Conservation (phyloP, 2,329 filamentous ascomycete genomes). For the Cryoendolithus antarcticus region DNA sequence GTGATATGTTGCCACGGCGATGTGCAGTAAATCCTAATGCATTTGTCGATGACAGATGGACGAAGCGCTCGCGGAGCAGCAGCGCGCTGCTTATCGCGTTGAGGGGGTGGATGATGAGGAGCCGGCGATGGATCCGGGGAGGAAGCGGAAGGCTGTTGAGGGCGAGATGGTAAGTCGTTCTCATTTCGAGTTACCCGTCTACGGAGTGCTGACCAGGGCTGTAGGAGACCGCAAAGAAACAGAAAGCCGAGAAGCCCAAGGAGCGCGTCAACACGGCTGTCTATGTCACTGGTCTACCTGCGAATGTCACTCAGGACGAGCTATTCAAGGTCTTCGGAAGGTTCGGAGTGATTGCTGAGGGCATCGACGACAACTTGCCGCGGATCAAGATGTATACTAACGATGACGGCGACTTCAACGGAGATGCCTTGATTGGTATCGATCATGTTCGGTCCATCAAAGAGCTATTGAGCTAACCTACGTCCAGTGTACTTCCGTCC, state of each 20-base stretch:
- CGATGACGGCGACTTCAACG: slow-evolving; percentile 74
- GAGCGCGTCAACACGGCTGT: slow-evolving; percentile 59
- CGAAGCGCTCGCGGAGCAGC: slow-evolving; percentile 47
- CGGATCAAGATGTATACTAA: slow-evolving; percentile 90
- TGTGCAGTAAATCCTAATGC: no score
- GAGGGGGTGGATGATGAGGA: slow-evolving; percentile 46
- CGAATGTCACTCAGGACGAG: slow-evolving; percentile 67
- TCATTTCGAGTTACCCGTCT: neutral
- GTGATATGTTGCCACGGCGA: no score
- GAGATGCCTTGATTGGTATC: slow-evolving; percentile 62
- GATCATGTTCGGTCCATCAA: slow-evolving; percentile 1
- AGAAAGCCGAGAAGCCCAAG: slow-evolving; percentile 34
- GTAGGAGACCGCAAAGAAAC: slow-evolving; percentile 17
- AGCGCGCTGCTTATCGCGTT: slow-evolving; percentile 49
- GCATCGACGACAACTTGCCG: slow-evolving; percentile 76
- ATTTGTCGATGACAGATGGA: slow-evolving; percentile 36
- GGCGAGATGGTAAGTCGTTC: slow-evolving; percentile 17
- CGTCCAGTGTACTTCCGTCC: slow-evolving; percentile 79
- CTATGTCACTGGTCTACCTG: slow-evolving; percentile 79
- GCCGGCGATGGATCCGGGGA: slow-evolving; percentile 18
- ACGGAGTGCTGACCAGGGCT: neutral
- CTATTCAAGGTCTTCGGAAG: slow-evolving; percentile 76
- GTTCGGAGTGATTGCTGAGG: slow-evolving; percentile 84
- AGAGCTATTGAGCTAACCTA: no score
- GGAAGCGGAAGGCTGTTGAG: slow-evolving; percentile 30